These are phyloP conservation scores for Schizophyllum commune DNA, from an alignment of 1,284 basidiomycete genomes.

Conservation along the genomic window DNA sequence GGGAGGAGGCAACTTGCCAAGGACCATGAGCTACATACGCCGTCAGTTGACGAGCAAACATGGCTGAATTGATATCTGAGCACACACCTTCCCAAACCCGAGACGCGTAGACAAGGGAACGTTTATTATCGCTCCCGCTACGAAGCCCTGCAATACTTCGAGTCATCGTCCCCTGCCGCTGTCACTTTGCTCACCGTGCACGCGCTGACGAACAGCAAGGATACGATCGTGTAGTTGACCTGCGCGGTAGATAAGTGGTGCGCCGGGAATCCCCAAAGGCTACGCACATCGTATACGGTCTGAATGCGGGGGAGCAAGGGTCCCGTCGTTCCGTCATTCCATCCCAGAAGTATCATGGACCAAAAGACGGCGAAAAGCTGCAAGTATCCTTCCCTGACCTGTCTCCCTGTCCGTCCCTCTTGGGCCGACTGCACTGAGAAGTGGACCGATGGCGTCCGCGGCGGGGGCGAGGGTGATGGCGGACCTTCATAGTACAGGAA, in stretches of 20 bases:
- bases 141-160: conserved; percentile 22
- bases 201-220: conserved; percentile 45
- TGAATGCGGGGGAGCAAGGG: conserved; percentile 42
- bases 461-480: no score
- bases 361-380: conserved; percentile 4
- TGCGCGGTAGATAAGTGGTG: conserved; percentile 10
- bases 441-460: no score
- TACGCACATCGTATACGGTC: conserved; percentile 33
- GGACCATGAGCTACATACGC: conserved; percentile 1
- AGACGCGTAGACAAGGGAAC: conserved; percentile 37
- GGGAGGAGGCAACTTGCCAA: neutral
- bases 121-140: conserved; percentile 38
- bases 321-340: conserved; percentile 14
- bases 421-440: no score
- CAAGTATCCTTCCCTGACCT: neutral
- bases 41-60: no score
- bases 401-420: neutral
- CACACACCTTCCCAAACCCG: conserved; percentile 44
- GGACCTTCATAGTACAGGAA: no score
- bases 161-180: neutral
- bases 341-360: conserved; percentile 4
- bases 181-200: conserved; percentile 18
- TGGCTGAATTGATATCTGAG: neutral
- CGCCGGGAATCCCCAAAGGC: conserved; percentile 6
- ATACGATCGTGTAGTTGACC: conserved; percentile 36